Conservation (phyloP, 2,329 filamentous ascomycete genomes). For the Trichoderma sp. region DNA sequence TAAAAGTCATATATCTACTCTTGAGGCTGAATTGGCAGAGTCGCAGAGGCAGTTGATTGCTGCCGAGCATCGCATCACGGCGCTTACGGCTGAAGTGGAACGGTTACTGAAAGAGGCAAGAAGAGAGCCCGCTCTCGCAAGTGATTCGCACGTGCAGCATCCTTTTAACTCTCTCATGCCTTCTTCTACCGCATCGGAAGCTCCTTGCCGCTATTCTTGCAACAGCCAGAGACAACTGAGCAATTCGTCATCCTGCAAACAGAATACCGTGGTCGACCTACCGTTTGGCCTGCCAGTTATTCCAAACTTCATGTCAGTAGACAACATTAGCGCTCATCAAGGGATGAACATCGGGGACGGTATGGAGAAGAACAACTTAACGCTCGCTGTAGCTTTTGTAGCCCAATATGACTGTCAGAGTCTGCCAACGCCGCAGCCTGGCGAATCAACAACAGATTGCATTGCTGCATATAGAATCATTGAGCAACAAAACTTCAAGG, state of each 20-base stretch:
- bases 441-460: background rate
- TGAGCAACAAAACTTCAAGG: background rate
- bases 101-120: background rate
- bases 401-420: background rate
- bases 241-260: background rate
- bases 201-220: background rate
- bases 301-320: background rate
- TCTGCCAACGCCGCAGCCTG: background rate
- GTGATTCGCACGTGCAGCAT: background rate
- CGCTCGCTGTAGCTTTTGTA: background rate
- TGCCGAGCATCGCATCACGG: background rate
- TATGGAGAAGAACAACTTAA: background rate
- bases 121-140: background rate
- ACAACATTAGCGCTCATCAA: background rate
- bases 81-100: background rate
- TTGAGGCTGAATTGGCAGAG: conserved; percentile 21
- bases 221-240: background rate
- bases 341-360: background rate
- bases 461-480: background rate
- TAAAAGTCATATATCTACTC: conserved; percentile 36
- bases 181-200: no score
- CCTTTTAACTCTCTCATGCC: no score
- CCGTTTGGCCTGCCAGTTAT: background rate
- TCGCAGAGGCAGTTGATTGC: background rate
- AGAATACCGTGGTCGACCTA: background rate